These are phyloP conservation scores for Phaeolepiota aurea DNA, from an alignment of 768 basidiomycete species.

Conservation along the genomic window DNA sequence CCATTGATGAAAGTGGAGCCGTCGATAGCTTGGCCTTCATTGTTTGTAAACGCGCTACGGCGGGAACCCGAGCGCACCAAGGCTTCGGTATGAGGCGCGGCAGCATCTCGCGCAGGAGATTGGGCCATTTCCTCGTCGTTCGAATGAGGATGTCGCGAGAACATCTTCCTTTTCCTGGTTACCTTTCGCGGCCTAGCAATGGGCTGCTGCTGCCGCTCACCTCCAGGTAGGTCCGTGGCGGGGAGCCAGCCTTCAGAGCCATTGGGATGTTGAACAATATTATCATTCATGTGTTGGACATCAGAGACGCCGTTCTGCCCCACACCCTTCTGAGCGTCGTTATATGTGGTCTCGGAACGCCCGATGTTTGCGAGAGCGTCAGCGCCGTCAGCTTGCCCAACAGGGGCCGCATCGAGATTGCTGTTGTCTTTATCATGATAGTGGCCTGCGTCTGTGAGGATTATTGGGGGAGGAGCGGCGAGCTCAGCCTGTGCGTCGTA, in stretches of 20 bases:
- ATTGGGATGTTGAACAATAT: conserved; percentile 11
- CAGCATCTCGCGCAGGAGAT: neutral
- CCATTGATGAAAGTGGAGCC: conserved; percentile 45
- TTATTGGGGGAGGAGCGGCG: neutral
- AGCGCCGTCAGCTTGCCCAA: no score
- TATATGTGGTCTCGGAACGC: neutral
- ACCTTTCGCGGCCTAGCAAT: neutral
- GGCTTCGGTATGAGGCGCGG: conserved; percentile 4
- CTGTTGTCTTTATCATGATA: neutral
- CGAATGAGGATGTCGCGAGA: no score
- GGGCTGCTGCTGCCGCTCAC: no score
- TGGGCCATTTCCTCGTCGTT: neutral
- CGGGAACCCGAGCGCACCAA: conserved; percentile 15
- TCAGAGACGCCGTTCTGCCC: neutral
- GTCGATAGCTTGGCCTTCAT: conserved; percentile 20
- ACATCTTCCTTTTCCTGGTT: neutral
- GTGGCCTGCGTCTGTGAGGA: neutral
- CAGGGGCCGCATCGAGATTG: no score
- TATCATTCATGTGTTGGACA: conserved; percentile 1
- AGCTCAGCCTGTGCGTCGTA: neutral
- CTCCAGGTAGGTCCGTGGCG: conserved; percentile 4
- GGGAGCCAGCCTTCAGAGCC: conserved; percentile 20
- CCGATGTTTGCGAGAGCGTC: no score
- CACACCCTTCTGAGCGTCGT: neutral
- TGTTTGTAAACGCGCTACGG: conserved; percentile 24